Conservation (phyloP, 2,329 filamentous ascomycete species). For the Furcasterigmium sp. region DNA sequence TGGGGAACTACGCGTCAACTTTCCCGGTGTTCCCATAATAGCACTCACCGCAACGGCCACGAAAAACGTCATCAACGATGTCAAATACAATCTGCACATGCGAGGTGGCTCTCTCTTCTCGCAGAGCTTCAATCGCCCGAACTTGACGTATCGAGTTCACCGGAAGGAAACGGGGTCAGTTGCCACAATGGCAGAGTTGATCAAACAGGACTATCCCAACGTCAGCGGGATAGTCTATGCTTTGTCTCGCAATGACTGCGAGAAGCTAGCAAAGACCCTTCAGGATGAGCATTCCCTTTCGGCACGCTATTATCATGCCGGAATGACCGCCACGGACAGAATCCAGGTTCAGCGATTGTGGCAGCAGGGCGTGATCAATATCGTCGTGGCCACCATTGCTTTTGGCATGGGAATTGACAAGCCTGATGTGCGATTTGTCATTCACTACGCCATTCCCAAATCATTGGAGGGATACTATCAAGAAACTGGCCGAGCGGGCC, state of each 20-base stretch:
- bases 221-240: conserved; percentile 93
- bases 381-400: conserved; percentile 96
- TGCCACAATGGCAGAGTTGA: conserved; percentile 55
- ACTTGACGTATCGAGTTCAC: conserved; percentile 82
- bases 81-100: conserved; percentile 88
- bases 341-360: conserved; percentile 69
- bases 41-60: conserved; percentile 95
- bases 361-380: conserved; percentile 74
- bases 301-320: conserved; percentile 83
- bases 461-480: conserved; percentile 98
- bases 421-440: conserved; percentile 90
- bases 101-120: conserved; percentile 71
- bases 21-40: conserved; percentile 82
- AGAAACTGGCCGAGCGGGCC: conserved; percentile 89
- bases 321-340: conserved; percentile 64
- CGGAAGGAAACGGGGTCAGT: conserved; percentile 46
- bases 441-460: conserved; percentile 89
- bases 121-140: conserved; percentile 96
- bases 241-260: conserved; percentile 76
- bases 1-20: conserved; percentile 65
- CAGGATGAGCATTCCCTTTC: conserved; percentile 55
- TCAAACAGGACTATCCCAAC: conserved; percentile 62
- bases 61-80: conserved; percentile 84
- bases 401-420: conserved; percentile 99
- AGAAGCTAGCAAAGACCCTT: conserved; percentile 71